Percentiles rank a stretch among this genome's conserved stretches.
Conservation (phyloP, 495 filamentous ascomycete genomes). For the Aspergillus avenaceus region DNA sequence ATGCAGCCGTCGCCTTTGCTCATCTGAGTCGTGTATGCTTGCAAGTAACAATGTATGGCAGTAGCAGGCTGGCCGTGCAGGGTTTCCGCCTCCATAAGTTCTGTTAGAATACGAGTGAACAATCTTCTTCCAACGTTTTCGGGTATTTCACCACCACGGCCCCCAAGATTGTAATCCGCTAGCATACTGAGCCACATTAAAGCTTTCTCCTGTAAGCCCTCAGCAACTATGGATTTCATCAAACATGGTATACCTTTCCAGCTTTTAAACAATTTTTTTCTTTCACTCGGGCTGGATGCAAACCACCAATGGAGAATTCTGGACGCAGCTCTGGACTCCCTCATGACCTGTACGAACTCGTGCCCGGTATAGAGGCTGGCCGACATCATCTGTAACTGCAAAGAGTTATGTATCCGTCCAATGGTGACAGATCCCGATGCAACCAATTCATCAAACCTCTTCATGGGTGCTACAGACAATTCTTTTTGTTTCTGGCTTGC, state of each 20-base stretch:
- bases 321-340: slow-evolving; percentile 28
- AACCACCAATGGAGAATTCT: slow-evolving; percentile 38
- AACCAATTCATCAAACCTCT: slow-evolving; percentile 36
- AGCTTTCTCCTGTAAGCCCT: slow-evolving; percentile 30
- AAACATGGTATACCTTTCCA: slow-evolving; percentile 11
- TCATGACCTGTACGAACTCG: slow-evolving; percentile 25
- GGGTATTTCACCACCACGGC: slow-evolving; percentile 19
- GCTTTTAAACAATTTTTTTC: slow-evolving; percentile 25
- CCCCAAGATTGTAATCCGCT: slow-evolving; percentile 24
- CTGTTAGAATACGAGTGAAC: slow-evolving; percentile 24
- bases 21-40: slow-evolving; percentile 20
- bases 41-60: slow-evolving; percentile 28
- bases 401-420: slow-evolving; percentile 17
- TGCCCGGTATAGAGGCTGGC: slow-evolving; percentile 14
- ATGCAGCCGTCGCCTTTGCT: slow-evolving; percentile 6
- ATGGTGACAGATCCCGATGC: slow-evolving; percentile 33
- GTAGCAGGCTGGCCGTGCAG: slow-evolving; percentile 30
- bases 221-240: slow-evolving; percentile 39
- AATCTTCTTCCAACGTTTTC: slow-evolving; percentile 14
- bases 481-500: slow-evolving; percentile 13
- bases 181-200: slow-evolving; percentile 34
- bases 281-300: slow-evolving; percentile 28
- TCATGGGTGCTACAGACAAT: slow-evolving; percentile 32
- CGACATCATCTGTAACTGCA: slow-evolving; percentile 32
- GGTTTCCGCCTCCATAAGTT: slow-evolving; percentile 31